Conservation (phyloP, 345 rosid genomes). For the Dovyalis caffra region DNA sequence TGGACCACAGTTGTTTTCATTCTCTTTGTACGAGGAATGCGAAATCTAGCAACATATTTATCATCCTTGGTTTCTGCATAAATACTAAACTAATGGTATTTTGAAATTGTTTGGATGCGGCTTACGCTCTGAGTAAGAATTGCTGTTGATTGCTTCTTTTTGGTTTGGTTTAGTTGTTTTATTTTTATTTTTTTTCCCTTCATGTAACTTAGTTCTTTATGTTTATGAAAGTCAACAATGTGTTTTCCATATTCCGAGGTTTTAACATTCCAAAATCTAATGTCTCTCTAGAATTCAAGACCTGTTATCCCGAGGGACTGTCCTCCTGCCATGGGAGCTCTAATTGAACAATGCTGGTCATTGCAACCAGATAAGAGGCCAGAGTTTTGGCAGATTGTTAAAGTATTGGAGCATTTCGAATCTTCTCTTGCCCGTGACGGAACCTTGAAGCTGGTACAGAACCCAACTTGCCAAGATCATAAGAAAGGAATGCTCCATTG, state of each 20-base stretch:
- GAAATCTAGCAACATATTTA: not conserved
- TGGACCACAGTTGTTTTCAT: not conserved
- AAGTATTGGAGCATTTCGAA: constrained; percentile 76
- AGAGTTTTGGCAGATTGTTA: constrained; percentile 90
- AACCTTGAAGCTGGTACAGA: constrained; percentile 47
- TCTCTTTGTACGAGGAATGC: not conserved
- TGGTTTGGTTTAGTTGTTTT: not conserved
- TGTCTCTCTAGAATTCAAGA: constrained; percentile 62
- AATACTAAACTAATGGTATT: not conserved
- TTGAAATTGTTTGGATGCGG: not conserved
- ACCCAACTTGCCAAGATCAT: constrained; percentile 57
- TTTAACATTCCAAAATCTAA: not conserved
- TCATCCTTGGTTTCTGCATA: not conserved
- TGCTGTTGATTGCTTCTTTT: not conserved
- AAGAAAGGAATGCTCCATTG: constrained; percentile 76
- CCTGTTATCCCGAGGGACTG: constrained; percentile 72
- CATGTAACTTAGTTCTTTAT: not conserved
- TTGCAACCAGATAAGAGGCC: constrained; percentile 87
- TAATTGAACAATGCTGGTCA: constrained; percentile 95
- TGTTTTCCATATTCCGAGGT: not conserved
- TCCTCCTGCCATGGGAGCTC: constrained; percentile 71
- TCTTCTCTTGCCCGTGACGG: constrained; percentile 68
- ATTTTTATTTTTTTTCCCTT: not conserved
- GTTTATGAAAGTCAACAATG: not conserved
- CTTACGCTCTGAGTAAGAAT: not conserved